These are phyloP conservation scores for Claviceps pusilla DNA, from an alignment of 2,329 filamentous ascomycete genomes.

Conservation along the genomic window DNA sequence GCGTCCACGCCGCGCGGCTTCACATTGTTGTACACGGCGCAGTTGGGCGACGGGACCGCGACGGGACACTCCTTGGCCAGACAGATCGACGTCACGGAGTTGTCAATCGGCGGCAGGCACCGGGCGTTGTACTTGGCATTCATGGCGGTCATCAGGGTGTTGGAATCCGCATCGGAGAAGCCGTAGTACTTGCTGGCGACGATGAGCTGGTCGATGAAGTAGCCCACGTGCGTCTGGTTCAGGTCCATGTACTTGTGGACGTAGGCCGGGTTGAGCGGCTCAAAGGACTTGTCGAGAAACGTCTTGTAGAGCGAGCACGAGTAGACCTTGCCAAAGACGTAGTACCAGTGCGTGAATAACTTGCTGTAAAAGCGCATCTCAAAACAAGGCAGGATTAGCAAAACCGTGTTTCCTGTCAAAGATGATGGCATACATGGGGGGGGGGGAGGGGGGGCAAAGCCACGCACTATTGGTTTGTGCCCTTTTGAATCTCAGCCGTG, in stretches of 20 bases:
- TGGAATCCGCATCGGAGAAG: constrained; percentile 14
- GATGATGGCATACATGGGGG: background rate
- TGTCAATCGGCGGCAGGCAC: constrained; percentile 12
- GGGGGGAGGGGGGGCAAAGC: background rate
- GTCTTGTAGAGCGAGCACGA: constrained; percentile 11
- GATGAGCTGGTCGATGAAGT: constrained; percentile 18
- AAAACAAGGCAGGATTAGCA: too few relatives aligned
- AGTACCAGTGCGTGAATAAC: constrained; percentile 17
- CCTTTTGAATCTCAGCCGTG: constrained; percentile 9
- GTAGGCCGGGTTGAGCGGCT: constrained; percentile 12
- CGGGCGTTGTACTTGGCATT: constrained; percentile 16
- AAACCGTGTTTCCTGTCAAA: too few relatives aligned
- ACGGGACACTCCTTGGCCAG: constrained; percentile 14
- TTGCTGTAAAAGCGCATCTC: constrained; percentile 6
- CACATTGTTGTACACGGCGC: constrained; percentile 13
- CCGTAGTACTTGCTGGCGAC: constrained; percentile 12
- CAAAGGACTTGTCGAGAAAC: constrained; percentile 8
- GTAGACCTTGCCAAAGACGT: constrained; percentile 15
- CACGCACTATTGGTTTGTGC: constrained; percentile 16
- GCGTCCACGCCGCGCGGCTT: constrained; percentile 8
- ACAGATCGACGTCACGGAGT: constrained; percentile 14
- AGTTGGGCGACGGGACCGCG: constrained; percentile 13
- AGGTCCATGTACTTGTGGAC: constrained; percentile 21
- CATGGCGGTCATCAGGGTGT: constrained; percentile 10
- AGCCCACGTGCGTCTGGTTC: constrained; percentile 14